A percentile compares a stretch with the other conserved stretches of the same genome.
These are phyloP conservation scores for Malus orientalis DNA, from an alignment of 306 rosid genomes.

Conservation along the genomic window DNA sequence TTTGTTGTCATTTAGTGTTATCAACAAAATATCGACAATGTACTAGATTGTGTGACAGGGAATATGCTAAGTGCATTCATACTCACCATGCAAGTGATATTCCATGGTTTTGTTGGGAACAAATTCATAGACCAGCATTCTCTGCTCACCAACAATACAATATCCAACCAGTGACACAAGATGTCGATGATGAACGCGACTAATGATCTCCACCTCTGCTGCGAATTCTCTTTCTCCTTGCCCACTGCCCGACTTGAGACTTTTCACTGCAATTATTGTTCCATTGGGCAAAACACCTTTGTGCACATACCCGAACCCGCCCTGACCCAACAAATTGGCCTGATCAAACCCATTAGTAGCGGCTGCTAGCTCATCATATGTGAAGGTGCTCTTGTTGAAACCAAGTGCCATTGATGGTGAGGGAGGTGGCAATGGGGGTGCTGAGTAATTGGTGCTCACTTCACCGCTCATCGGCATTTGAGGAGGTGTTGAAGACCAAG, in stretches of 20 bases:
- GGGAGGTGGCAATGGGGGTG: constrained; percentile 61
- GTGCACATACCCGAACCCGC: constrained; percentile 86
- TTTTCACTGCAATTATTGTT: constrained; percentile 78
- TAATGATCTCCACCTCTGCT: constrained; percentile 81
- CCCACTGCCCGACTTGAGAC: constrained; percentile 60
- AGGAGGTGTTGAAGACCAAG: constrained; percentile 44
- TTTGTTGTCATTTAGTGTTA: background rate
- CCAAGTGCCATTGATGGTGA: constrained; percentile 50
- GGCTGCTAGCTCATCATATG: constrained; percentile 60
- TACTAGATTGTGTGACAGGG: background rate
- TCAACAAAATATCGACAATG: background rate
- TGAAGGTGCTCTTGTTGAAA: constrained; percentile 67
- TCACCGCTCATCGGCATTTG: constrained; percentile 34
- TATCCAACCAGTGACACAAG: constrained; percentile 79
- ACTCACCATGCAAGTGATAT: constrained; percentile 56
- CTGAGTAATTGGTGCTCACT: constrained; percentile 33
- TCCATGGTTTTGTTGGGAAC: constrained; percentile 55
- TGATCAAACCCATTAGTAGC: constrained; percentile 57
- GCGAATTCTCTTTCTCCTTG: constrained; percentile 81
- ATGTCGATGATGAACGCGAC: constrained; percentile 83
- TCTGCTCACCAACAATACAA: constrained; percentile 57
- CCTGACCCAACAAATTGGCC: constrained; percentile 64
- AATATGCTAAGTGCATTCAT: background rate
- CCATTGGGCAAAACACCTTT: constrained; percentile 74
- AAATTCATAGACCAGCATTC: constrained; percentile 80